These are phyloP conservation scores for Aspergillus olivimuriae DNA, from an alignment of 495 filamentous ascomycete genomes.

Conservation along the genomic window DNA sequence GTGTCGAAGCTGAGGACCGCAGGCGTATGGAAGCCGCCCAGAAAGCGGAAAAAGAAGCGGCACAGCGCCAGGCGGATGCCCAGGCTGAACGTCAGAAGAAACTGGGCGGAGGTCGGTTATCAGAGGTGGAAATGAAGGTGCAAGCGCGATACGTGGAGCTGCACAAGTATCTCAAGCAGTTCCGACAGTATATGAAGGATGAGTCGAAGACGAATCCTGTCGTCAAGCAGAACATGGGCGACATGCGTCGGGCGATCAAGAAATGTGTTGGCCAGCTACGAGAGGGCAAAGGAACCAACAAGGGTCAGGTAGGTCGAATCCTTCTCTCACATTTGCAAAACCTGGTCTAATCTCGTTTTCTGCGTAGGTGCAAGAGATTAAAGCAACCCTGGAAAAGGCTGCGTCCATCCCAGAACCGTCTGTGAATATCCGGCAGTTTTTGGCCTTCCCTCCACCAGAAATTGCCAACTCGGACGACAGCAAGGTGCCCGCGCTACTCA, in stretches of 20 bases:
- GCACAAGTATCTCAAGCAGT: constrained; percentile 64
- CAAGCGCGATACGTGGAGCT: constrained; percentile 61
- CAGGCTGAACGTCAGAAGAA: constrained; percentile 22
- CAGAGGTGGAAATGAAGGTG: constrained; percentile 31
- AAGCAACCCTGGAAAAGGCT: constrained; percentile 39
- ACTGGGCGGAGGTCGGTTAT: constrained; percentile 19
- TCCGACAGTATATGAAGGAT: constrained; percentile 53
- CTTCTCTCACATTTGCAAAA: no score
- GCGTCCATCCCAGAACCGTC: constrained; percentile 42
- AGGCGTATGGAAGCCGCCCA: constrained; percentile 31
- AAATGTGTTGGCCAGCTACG: constrained; percentile 71
- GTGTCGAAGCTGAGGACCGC: constrained; percentile 33
- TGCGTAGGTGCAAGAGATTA: constrained; percentile 42
- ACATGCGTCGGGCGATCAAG: constrained; percentile 65
- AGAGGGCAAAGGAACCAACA: constrained; percentile 56
- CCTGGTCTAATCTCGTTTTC: no score
- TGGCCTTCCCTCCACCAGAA: constrained; percentile 50
- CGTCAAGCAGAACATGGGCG: constrained; percentile 63
- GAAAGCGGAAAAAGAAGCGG: constrained; percentile 29
- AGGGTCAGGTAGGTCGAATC: constrained; percentile 30
- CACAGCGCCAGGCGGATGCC: constrained; percentile 13
- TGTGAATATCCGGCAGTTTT: constrained; percentile 62
- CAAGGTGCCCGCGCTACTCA: constrained; percentile 60
- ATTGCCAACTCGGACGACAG: constrained; percentile 47
- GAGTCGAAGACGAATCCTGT: constrained; percentile 41